Conservation (phyloP, 139 green algal species). For the Zygnema circumcarinatum region DNA sequence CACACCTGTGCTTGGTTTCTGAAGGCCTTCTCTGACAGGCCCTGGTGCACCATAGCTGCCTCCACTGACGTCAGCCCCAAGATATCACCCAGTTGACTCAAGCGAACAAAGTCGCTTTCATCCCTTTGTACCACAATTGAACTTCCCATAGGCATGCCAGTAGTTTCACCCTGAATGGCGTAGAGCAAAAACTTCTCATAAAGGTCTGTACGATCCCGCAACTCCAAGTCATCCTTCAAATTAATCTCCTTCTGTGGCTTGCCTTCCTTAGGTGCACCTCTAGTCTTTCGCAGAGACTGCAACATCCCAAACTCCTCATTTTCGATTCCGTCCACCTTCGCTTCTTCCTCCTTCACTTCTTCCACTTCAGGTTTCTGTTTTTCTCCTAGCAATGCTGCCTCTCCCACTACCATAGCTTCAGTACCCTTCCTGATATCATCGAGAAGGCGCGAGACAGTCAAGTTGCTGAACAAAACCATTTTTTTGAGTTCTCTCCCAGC, state of each 20-base stretch:
- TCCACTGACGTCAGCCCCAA: slow-evolving; percentile 79
- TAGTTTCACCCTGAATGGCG: slow-evolving; percentile 80
- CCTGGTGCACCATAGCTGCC: slow-evolving; percentile 72
- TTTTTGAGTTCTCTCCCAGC: slow-evolving; percentile 86
- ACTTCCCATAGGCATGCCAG: slow-evolving; percentile 89
- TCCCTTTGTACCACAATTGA: slow-evolving; percentile 76
- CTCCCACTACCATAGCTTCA: not conserved
- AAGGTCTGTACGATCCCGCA: slow-evolving; percentile 78
- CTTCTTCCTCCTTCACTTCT: slow-evolving; percentile 55
- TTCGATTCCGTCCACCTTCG: slow-evolving; percentile 58
- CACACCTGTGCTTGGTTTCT: slow-evolving; percentile 59
- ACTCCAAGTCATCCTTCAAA: slow-evolving; percentile 82
- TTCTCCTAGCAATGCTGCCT: slow-evolving; percentile 41
- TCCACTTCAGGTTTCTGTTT: slow-evolving; percentile 38
- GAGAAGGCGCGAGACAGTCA: slow-evolving; percentile 86
- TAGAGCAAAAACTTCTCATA: slow-evolving; percentile 95
- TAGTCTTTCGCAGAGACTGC: slow-evolving; percentile 49
- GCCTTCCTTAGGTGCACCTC: slow-evolving; percentile 40
- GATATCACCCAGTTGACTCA: slow-evolving; percentile 84
- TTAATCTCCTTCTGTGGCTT: slow-evolving; percentile 93
- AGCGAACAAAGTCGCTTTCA: slow-evolving; percentile 79
- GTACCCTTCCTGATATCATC: slow-evolving; percentile 71
- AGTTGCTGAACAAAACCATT: slow-evolving; percentile 92
- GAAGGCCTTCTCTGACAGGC: slow-evolving; percentile 87
- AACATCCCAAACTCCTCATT: slow-evolving; percentile 64